phyloP scores from a whole-genome alignment of 2,329 filamentous ascomycete genomes.

The Pyrenochaeta sp. region DNA sequence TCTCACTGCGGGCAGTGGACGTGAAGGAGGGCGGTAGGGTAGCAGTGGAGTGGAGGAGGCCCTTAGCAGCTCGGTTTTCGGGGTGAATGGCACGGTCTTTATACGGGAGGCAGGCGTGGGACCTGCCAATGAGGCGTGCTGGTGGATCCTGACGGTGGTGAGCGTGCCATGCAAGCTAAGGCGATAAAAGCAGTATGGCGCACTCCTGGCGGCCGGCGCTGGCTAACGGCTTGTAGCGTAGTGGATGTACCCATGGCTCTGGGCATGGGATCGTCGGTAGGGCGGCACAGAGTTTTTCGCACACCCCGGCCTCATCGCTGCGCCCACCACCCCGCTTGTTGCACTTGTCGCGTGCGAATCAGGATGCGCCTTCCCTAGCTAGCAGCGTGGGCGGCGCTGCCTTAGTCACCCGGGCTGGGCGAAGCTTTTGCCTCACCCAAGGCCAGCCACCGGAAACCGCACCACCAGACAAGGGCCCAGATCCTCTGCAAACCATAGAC shows the following conservation, averaged over 20 bases:
- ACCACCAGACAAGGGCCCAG: constrained; percentile 19
- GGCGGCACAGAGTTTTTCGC: constrained; percentile 41
- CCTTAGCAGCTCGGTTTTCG: constrained; percentile 17
- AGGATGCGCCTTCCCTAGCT: constrained; percentile 3
- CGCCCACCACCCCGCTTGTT: constrained; percentile 34
- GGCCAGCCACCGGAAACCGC: constrained; percentile 13
- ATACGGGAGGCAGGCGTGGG: constrained; percentile 34
- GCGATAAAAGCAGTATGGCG: constrained; percentile 21
- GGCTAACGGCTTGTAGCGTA: constrained; percentile 26
- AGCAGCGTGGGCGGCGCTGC: constrained; percentile 5
- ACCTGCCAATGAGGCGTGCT: constrained; percentile 28
- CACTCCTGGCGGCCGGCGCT: constrained; percentile 20
- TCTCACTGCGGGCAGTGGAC: constrained; percentile 35
- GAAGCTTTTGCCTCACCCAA: constrained; percentile 19
- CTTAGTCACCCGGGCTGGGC: constrained; percentile 21
- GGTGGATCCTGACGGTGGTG: constrained; percentile 34
- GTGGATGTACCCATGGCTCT: constrained; percentile 24
- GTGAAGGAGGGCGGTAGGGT: constrained; percentile 17
- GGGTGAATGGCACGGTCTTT: constrained; percentile 34
- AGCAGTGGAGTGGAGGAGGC: constrained; percentile 19
- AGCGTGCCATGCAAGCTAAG: constrained; percentile 26
- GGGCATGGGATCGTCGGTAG: constrained; percentile 35
- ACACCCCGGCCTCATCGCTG: constrained; percentile 18
- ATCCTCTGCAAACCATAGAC: constrained; percentile 14
- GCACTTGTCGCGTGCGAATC: constrained; percentile 26